These are phyloP conservation scores for Magnolia officinalis DNA, from an alignment of 164 flowering plant species.

Conservation along the genomic window DNA sequence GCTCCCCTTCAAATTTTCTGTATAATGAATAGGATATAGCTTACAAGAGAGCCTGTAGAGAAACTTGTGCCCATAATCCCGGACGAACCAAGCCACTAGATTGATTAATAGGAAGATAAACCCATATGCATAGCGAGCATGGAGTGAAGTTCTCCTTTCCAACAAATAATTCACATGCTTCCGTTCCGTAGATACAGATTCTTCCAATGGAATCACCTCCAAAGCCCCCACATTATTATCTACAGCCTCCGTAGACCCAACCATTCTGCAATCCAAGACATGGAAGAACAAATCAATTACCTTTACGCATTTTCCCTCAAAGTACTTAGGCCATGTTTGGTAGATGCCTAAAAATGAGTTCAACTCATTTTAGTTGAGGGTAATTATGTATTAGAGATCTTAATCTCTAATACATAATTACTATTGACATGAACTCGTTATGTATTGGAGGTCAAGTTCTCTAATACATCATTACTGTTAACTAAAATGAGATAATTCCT, in stretches of 20 bases:
- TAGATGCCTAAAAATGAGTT: too few species aligned
- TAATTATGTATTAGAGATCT: too few species aligned
- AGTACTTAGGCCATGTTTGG: too few species aligned
- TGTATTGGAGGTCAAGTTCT: too few species aligned
- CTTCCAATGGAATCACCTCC: conserved; percentile 12
- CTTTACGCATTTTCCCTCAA: neutral
- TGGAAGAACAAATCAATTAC: neutral
- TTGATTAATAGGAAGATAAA: conserved; percentile 56
- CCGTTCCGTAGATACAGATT: conserved; percentile 15
- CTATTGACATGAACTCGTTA: too few species aligned
- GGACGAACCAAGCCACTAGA: conserved; percentile 70
- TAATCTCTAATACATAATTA: too few species aligned
- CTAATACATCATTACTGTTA: too few species aligned
- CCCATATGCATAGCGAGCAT: conserved; percentile 67
- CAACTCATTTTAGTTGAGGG: too few species aligned
- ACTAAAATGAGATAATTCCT: too few species aligned
- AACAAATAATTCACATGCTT: conserved; percentile 22
- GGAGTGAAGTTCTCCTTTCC: conserved; percentile 45
- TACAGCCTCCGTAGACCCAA: neutral
- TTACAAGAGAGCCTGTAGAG: conserved; percentile 50
- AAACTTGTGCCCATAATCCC: conserved; percentile 66
- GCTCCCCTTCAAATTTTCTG: too few species aligned
- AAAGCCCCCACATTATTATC: conserved; percentile 1
- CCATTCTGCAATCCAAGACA: conserved; percentile 6
- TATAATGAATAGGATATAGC: conserved; percentile 14